phyloP scores from a whole-genome alignment of 2,329 filamentous ascomycete genomes.

The Epichloe gansuensis region DNA sequence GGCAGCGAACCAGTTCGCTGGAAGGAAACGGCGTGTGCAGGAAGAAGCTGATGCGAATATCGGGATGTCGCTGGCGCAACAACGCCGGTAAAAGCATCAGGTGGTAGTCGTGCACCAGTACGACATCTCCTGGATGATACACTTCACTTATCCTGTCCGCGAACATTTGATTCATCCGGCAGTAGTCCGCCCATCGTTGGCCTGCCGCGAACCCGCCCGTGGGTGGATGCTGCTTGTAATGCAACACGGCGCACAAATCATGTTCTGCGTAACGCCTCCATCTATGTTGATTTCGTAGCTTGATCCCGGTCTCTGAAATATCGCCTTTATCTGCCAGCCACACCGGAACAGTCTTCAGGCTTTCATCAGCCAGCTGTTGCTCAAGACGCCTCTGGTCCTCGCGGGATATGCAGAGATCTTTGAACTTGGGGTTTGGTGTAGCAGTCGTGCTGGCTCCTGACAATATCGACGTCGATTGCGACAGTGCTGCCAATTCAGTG shows the following conservation, averaged over 20 bases:
- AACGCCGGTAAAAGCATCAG: slow-evolving; percentile 79
- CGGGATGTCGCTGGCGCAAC: slow-evolving; percentile 70
- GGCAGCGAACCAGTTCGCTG: slow-evolving; percentile 83
- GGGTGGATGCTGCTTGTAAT: slow-evolving; percentile 88
- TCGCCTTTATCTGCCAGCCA: slow-evolving; percentile 78
- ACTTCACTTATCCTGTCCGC: slow-evolving; percentile 75
- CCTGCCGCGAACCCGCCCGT: slow-evolving; percentile 70
- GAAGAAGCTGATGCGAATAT: slow-evolving; percentile 88
- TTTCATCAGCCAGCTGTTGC: slow-evolving; percentile 56
- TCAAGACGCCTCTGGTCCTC: slow-evolving; percentile 63
- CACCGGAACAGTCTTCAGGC: slow-evolving; percentile 70
- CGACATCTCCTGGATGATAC: slow-evolving; percentile 83
- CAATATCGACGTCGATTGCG: slow-evolving; percentile 1
- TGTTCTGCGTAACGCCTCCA: slow-evolving; percentile 87
- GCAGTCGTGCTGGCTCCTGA: neutral
- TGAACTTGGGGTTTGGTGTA: neutral
- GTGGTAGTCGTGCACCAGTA: slow-evolving; percentile 90
- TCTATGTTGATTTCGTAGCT: slow-evolving; percentile 65
- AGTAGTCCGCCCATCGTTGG: slow-evolving; percentile 83
- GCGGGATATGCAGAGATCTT: slow-evolving; percentile 31
- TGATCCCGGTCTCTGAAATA: slow-evolving; percentile 31
- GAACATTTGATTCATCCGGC: slow-evolving; percentile 82
- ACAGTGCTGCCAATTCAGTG: neutral
- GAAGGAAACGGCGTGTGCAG: slow-evolving; percentile 89
- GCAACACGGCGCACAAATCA: slow-evolving; percentile 82